Conservation (phyloP, 2,329 filamentous ascomycete genomes). For the Chalara sp. region DNA sequence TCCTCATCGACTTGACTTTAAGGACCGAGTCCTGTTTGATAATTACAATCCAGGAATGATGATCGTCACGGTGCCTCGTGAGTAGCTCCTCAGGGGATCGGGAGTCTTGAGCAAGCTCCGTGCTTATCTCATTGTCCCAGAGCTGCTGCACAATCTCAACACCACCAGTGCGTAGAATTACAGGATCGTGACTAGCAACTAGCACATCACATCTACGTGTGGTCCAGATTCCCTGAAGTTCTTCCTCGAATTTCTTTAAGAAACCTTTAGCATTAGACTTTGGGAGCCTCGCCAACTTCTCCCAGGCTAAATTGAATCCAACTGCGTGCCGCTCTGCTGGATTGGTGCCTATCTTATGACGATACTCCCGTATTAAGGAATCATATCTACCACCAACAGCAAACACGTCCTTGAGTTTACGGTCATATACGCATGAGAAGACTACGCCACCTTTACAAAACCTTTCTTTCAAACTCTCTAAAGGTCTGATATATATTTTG, state of each 20-base stretch:
- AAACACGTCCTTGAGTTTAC: slow-evolving; percentile 76
- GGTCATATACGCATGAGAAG: slow-evolving; percentile 87
- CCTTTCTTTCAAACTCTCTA: slow-evolving; percentile 83
- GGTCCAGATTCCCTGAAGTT: slow-evolving; percentile 51
- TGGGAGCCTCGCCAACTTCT: slow-evolving; percentile 54
- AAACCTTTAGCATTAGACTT: slow-evolving; percentile 46
- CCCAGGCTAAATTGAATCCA: slow-evolving; percentile 87
- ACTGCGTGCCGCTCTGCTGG: slow-evolving; percentile 72
- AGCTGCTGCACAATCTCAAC: slow-evolving; percentile 71
- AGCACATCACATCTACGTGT: slow-evolving; percentile 77
- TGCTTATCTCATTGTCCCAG: slow-evolving; percentile 79
- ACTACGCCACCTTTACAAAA: slow-evolving; percentile 83
- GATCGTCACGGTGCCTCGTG: slow-evolving; percentile 67
- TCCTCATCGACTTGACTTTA: slow-evolving; percentile 72
- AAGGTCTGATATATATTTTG: slow-evolving; percentile 77
- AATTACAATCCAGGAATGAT: slow-evolving; percentile 81
- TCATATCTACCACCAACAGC: slow-evolving; percentile 94
- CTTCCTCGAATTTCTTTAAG: slow-evolving; percentile 64
- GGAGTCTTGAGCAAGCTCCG: slow-evolving; percentile 78
- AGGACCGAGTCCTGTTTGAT: slow-evolving; percentile 72
- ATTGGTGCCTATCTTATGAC: slow-evolving; percentile 58
- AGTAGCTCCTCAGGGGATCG: slow-evolving; percentile 74
- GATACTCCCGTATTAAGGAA: slow-evolving; percentile 75
- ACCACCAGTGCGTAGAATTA: slow-evolving; percentile 67
- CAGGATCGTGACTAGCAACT: slow-evolving; percentile 78